Percentiles rank a stretch among this genome's conserved stretches.
Evolutionary conservation across 805 yeast species (phyloP).

Genomic region (Zygotorulaspora danielsina): DNA sequence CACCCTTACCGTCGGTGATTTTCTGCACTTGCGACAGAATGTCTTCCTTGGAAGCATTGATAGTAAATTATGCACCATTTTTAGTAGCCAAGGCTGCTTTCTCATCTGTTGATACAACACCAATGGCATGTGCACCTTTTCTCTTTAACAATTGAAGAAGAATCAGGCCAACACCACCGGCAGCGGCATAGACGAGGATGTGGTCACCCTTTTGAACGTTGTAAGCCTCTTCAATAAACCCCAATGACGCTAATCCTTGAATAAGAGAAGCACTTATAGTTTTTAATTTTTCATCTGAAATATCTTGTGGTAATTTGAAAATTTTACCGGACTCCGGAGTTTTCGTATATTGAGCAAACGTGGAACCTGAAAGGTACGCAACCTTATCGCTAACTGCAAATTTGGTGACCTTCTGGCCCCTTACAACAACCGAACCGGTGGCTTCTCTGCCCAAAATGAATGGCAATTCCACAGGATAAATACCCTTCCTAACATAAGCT

Average conservation of each 20-base stretch:
- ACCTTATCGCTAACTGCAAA: constrained; percentile 68
- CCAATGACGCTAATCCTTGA: constrained; percentile 77
- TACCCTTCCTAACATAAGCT: constrained; percentile 72
- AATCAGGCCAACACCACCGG: constrained; percentile 87
- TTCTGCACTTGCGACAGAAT: constrained; percentile 52
- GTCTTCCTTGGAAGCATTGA: constrained; percentile 55
- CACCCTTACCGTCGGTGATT: constrained; percentile 64
- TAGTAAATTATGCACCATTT: constrained; percentile 71
- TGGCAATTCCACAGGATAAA: constrained; percentile 63
- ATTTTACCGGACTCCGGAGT: constrained; percentile 37
- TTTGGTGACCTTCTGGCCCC: constrained; percentile 53
- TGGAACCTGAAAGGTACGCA: constrained; percentile 46
- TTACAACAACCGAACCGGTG: constrained; percentile 62
- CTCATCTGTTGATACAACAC: constrained; percentile 73
- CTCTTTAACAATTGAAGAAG: constrained; percentile 58
- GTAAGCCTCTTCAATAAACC: constrained; percentile 64
- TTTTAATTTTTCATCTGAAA: constrained; percentile 48
- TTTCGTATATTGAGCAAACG: constrained; percentile 75
- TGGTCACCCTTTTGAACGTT: constrained; percentile 63
- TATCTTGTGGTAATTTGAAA: constrained; percentile 46
- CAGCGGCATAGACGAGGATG: constrained; percentile 84
- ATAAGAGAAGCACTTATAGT: constrained; percentile 56
- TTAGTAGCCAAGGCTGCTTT: constrained; percentile 62
- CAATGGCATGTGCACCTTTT: constrained; percentile 78
- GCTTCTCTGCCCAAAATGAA: constrained; percentile 70